Evolutionary conservation across 352 stramenopile genomes (phyloP), one percentile per base, ranked within the genome.

Genomic region (Blastocystis sp.): DNA sequence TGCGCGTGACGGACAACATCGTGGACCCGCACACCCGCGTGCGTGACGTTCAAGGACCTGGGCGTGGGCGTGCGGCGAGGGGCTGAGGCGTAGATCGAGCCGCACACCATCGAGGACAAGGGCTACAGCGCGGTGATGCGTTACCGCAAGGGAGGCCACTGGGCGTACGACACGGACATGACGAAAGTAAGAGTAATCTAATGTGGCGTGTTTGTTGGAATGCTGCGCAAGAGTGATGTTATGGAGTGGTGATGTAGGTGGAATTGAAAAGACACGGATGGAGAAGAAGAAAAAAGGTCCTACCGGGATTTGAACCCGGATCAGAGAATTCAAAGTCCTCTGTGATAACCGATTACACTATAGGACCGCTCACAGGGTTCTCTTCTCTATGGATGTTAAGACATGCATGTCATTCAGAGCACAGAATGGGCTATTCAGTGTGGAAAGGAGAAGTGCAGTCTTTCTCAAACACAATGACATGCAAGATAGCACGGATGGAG

Each of bases 1-100:
- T 69, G 62, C 90, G 87, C 96, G 23, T 34, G 53, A 87, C 56
- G n/a, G 76, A 87, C 76, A 81, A 80, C 65, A 45, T 84, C 10
- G n/a, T 84, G 3, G 23, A 84, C 62, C 40, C 28, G 43, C 60
- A 66, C n/a, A 66, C 60, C 10, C 9, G n/a, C 52, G 52, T 61
- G 52, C 19, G 10, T 61, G 10, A 61, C 52, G 52, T 61, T 61
- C 52, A 61, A 61, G 52, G 9, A 34, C 28, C 28, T 34, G 28
- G 28, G 28, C 28, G 28, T 34, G 28, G 28, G 28, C 28, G 28
- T 34, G 28, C 10, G 52, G 52, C 10, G 19, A 61, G 52, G 19
- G 52, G 19, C 10, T 61, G 52, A 61, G 10, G 52, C 52, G 52
- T 61, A 61, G 52, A 61, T 61, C 9, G 19, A 10, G 52, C 52